Conservation (phyloP, 805 yeast species). For the Millerago galiae region DNA sequence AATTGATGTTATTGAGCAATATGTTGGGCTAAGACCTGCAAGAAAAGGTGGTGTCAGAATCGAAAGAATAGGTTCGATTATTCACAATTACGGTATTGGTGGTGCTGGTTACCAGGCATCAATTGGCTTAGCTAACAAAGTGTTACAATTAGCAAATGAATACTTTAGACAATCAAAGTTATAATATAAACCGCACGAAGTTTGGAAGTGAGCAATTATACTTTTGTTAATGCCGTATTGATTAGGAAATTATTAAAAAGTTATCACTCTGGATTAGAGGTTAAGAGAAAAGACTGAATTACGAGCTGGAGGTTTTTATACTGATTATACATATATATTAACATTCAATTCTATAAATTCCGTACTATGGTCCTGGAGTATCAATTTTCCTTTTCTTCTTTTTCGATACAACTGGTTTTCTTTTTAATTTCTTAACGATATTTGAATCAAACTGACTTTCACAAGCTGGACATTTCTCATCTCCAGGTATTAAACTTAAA, state of each 20-base stretch:
- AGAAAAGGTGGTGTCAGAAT: constrained; percentile 54
- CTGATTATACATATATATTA: neutral
- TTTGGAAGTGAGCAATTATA: too few relatives aligned
- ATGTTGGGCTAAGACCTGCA: constrained; percentile 66
- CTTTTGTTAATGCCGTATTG: too few relatives aligned
- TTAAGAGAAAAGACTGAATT: too few relatives aligned
- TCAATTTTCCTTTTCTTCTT: constrained; percentile 29
- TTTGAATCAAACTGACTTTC: constrained; percentile 66
- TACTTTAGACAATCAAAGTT: constrained; percentile 21
- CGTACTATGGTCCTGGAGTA: neutral
- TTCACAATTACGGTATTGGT: constrained; percentile 68
- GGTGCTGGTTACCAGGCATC: constrained; percentile 77
- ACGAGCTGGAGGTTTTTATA: too few relatives aligned
- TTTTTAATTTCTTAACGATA: constrained; percentile 49
- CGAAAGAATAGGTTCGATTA: constrained; percentile 35
- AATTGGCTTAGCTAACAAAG: constrained; percentile 51
- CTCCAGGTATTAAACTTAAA: constrained; percentile 61
- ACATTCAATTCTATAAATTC: too few relatives aligned
- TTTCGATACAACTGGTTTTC: constrained; percentile 49
- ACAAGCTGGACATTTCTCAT: constrained; percentile 79
- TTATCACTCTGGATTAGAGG: too few relatives aligned
- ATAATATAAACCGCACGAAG: too few relatives aligned
- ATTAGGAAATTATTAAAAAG: too few relatives aligned
- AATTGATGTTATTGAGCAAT: constrained; percentile 41
- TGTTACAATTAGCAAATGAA: constrained; percentile 30